Conservation (phyloP, 164 flowering plant genomes). For the Pachysandra terminalis region DNA sequence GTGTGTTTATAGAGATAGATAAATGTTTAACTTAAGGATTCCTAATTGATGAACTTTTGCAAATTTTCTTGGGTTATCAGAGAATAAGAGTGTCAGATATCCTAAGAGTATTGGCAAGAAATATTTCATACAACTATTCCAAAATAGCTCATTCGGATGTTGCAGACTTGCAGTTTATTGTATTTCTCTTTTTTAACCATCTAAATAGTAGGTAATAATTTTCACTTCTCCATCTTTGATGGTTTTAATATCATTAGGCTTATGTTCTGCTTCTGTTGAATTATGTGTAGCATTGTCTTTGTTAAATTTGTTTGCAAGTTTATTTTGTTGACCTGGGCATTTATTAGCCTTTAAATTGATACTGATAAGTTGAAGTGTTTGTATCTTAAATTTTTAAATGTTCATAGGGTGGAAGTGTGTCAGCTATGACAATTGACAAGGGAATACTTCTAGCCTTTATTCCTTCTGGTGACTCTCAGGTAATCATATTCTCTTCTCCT, state of each 20-base stretch:
- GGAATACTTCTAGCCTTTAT: slow-evolving; percentile 84
- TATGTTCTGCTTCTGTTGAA: neutral
- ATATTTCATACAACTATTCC: no score
- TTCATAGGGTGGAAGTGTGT: slow-evolving; percentile 85
- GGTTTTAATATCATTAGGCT: neutral
- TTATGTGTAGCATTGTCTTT: neutral
- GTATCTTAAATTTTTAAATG: slow-evolving; percentile 4
- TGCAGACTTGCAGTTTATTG: neutral
- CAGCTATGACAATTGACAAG: slow-evolving; percentile 84
- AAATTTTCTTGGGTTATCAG: no score
- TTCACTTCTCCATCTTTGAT: neutral
- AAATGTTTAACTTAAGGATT: no score
- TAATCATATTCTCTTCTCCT: slow-evolving; percentile 16
- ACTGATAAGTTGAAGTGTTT: neutral
- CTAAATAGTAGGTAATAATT: neutral
- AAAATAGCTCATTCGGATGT: neutral
- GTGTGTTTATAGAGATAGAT: no score
- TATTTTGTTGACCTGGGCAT: neutral
- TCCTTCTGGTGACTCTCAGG: slow-evolving; percentile 71
- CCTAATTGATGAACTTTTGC: no score
- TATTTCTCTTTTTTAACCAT: neutral
- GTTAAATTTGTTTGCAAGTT: neutral
- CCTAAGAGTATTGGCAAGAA: neutral
- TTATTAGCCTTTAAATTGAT: neutral
- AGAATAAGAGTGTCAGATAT: no score